Conservation (phyloP, 768 basidiomycete genomes). For the Fomitopsis pulvina region DNA sequence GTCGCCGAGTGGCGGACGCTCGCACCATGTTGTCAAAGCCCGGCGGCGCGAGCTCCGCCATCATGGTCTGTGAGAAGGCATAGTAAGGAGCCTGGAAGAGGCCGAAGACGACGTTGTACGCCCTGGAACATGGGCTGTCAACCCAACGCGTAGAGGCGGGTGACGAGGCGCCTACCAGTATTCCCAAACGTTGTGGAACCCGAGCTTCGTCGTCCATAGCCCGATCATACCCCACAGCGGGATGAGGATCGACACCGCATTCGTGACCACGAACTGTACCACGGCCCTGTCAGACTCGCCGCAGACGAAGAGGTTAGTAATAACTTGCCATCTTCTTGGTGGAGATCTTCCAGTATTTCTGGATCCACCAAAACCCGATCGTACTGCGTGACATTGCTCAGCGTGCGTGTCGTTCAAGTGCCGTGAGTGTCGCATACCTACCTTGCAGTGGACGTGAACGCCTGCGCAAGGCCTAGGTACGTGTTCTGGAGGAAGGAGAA, state of each 20-base stretch:
- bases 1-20: not conserved
- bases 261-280: conserved; percentile 65
- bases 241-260: conserved; percentile 68
- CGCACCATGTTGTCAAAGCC: conserved; percentile 78
- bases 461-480: conserved; percentile 71
- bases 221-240: conserved; percentile 86
- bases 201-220: conserved; percentile 70
- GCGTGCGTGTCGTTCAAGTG: not conserved
- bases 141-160: conserved; percentile 6
- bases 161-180: conserved; percentile 54
- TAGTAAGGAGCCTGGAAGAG: conserved; percentile 86
- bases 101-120: conserved; percentile 75
- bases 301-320: not conserved
- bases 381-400: conserved; percentile 33
- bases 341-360: conserved; percentile 67
- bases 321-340: conserved; percentile 71
- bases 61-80: conserved; percentile 82
- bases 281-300: not conserved
- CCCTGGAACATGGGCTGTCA: conserved; percentile 34
- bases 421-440: not conserved
- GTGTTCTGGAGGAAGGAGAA: conserved; percentile 82
- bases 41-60: conserved; percentile 83
- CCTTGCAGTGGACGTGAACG: conserved; percentile 57
- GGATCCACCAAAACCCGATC: conserved; percentile 79
- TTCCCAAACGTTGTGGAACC: conserved; percentile 85